These are phyloP conservation scores for Glaciozyma antarctica DNA, from an alignment of 768 basidiomycete species.

Conservation along the genomic window DNA sequence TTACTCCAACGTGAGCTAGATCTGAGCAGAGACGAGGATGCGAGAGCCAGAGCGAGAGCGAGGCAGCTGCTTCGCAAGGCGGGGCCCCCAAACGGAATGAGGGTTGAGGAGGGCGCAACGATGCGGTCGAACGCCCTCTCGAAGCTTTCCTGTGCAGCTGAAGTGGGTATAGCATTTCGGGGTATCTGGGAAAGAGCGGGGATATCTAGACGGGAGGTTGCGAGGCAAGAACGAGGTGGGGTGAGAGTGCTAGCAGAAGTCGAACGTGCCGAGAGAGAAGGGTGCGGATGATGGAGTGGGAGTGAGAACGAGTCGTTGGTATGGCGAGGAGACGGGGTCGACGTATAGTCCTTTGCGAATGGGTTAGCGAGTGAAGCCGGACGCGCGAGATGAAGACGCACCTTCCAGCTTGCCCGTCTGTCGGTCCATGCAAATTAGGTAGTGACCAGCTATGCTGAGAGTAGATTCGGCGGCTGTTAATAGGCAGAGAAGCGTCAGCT, in stretches of 20 bases:
- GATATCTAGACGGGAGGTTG: background rate
- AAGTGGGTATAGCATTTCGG: too few species aligned
- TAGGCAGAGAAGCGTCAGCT: background rate
- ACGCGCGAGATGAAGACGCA: background rate
- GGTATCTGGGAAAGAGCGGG: too few species aligned
- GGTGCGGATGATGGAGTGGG: background rate
- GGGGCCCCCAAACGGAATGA: too few species aligned
- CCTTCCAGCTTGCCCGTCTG: constrained; percentile 29
- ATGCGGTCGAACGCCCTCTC: too few species aligned
- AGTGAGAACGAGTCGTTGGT: constrained; percentile 18
- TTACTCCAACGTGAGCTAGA: too few species aligned
- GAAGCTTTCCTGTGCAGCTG: too few species aligned
- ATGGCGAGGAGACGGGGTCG: constrained; percentile 17
- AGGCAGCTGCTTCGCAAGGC: too few species aligned
- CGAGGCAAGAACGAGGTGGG: background rate
- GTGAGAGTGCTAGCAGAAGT: background rate
- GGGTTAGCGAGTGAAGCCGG: background rate
- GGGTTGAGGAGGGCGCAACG: too few species aligned
- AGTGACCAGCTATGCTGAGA: constrained; percentile 32
- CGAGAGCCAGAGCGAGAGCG: too few species aligned
- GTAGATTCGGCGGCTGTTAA: constrained; percentile 15
- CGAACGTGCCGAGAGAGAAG: background rate
- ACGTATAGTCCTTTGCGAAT: constrained; percentile 8
- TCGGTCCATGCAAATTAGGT: constrained; percentile 25
- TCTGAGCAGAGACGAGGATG: too few species aligned